Evolutionary conservation across 2,329 filamentous ascomycete species (phyloP).

Genomic region (Meredithiella fracta): DNA sequence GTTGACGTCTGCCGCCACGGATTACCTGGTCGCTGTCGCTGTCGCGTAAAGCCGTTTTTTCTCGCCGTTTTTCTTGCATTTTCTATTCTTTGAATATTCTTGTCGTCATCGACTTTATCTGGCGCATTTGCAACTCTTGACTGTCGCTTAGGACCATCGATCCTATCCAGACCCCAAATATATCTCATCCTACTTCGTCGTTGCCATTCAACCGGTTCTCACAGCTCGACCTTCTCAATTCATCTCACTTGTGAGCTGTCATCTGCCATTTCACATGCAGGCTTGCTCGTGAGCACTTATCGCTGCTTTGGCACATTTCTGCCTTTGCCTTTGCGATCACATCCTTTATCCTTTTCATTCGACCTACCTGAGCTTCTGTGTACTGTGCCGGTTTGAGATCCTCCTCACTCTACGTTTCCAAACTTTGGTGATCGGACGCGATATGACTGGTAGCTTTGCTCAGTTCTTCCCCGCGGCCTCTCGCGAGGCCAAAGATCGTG

Average conservation of each 20-base stretch:
- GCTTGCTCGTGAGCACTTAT: not conserved
- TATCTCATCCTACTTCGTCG: too few species aligned
- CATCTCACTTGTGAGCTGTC: not conserved
- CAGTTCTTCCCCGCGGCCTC: slow-evolving; percentile 74
- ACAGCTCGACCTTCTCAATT: not conserved
- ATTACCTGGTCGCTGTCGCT: not conserved
- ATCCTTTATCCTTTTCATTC: not conserved
- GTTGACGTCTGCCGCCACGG: not conserved
- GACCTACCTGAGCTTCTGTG: not conserved
- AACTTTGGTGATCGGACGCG: not conserved
- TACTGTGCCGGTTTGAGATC: not conserved
- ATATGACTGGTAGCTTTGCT: slow-evolving; percentile 55
- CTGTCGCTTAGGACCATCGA: not conserved
- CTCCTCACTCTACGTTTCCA: not conserved
- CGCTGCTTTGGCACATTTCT: not conserved
- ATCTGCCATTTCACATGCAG: not conserved
- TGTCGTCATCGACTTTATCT: not conserved
- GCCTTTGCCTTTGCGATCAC: not conserved
- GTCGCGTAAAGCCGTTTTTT: not conserved
- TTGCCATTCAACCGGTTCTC: too few species aligned
- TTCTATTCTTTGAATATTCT: not conserved
- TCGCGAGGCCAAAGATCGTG: slow-evolving; percentile 42
- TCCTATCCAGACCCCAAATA: not conserved
- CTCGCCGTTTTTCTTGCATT: not conserved
- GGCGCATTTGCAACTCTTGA: not conserved